Evolutionary conservation across 2,329 filamentous ascomycete species (phyloP).

Genomic region (Colletotrichum tanaceti): DNA sequence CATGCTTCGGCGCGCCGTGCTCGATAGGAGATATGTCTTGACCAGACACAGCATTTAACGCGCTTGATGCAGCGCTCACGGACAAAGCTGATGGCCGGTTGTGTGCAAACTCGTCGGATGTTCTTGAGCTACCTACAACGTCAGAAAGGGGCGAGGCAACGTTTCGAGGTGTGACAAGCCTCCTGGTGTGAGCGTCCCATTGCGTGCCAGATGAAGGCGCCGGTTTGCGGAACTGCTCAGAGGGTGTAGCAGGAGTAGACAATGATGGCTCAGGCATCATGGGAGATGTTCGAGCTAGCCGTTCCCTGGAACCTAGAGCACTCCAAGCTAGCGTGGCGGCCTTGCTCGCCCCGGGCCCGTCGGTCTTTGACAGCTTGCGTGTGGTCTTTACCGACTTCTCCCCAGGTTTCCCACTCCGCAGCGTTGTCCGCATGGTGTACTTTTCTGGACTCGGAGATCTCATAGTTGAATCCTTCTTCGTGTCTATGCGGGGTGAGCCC

Average conservation of each 20-base stretch:
- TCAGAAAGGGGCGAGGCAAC: conserved; percentile 46
- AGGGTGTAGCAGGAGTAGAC: conserved; percentile 44
- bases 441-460: conserved; percentile 70
- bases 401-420: conserved; percentile 61
- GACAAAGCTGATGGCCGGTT: conserved; percentile 60
- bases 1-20: conserved; percentile 25
- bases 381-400: conserved; percentile 56
- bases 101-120: conserved; percentile 55
- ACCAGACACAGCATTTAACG: conserved; percentile 52
- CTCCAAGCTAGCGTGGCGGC: conserved; percentile 74
- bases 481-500: conserved; percentile 49
- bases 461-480: conserved; percentile 52
- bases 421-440: conserved; percentile 70
- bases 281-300: conserved; percentile 45
- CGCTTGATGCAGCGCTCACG: conserved; percentile 67
- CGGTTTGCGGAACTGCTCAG: conserved; percentile 50
- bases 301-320: conserved; percentile 56
- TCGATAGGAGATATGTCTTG: conserved; percentile 39
- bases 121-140: conserved; percentile 48
- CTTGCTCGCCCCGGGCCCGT: conserved; percentile 68
- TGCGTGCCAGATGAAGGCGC: conserved; percentile 50
- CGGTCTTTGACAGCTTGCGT: conserved; percentile 56
- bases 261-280: conserved; percentile 44
- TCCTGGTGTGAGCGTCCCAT: conserved; percentile 68
- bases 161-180: conserved; percentile 58